Evolutionary conservation across 768 basidiomycete genomes (phyloP).

Genomic region (Hygrophoropsis aurantiaca): DNA sequence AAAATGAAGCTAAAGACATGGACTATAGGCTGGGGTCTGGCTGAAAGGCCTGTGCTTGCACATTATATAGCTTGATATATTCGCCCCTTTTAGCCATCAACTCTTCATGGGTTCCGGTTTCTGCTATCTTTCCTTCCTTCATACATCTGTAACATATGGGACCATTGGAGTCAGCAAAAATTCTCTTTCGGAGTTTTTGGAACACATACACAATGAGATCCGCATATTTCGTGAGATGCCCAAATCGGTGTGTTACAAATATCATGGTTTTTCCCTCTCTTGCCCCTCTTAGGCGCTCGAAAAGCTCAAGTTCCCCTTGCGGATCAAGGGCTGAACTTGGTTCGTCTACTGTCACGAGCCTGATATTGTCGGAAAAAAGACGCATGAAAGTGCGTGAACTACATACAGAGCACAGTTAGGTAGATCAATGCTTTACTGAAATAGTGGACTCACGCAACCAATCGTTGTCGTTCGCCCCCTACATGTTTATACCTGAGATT

Average conservation of each 20-base stretch:
- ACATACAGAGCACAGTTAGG: neutral
- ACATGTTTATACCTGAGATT: neutral
- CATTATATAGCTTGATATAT: constrained; percentile 32
- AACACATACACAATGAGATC: constrained; percentile 35
- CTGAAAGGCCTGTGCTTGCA: constrained; percentile 30
- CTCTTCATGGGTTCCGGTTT: constrained; percentile 32
- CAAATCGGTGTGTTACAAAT: constrained; percentile 41
- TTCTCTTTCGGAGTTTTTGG: neutral
- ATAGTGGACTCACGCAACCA: constrained; percentile 21
- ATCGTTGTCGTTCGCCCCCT: constrained; percentile 33
- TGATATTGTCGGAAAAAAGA: constrained; percentile 27
- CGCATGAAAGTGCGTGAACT: constrained; percentile 43
- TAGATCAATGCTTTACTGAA: neutral
- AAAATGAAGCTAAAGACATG: no score
- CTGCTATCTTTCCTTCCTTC: constrained; percentile 31
- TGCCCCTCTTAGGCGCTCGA: constrained; percentile 22
- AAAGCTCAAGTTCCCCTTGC: constrained; percentile 31
- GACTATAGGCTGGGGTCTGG: no score
- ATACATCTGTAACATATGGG: constrained; percentile 30
- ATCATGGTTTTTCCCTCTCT: constrained; percentile 38
- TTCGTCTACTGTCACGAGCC: constrained; percentile 35
- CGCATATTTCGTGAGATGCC: constrained; percentile 35
- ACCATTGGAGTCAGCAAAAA: no score
- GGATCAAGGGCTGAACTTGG: constrained; percentile 40
- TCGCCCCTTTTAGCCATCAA: constrained; percentile 28